Conservation (phyloP, 192 early-diverging fungal genomes). For the Lunasporangiospora selenospora region DNA sequence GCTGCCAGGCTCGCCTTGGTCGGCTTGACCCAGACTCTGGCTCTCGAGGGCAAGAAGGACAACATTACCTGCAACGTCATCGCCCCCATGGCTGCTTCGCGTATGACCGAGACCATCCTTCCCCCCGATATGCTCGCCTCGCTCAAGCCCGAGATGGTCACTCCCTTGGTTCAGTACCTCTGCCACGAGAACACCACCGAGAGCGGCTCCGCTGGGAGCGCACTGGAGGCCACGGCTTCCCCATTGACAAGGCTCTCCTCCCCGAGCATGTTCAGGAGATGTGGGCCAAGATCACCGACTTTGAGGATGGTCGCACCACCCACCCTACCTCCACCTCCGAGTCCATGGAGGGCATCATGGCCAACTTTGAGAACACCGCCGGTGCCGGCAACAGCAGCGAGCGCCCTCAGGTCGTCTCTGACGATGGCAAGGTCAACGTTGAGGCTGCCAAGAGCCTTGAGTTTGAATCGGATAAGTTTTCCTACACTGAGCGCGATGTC, state of each 20-base stretch:
- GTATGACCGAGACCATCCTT: slow-evolving; percentile 97
- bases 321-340: slow-evolving; percentile 82
- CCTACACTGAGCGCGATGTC: slow-evolving; percentile 89
- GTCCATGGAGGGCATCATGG: slow-evolving; percentile 81
- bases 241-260: slow-evolving; percentile 75
- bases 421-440: slow-evolving; percentile 62
- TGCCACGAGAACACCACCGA: slow-evolving; percentile 86
- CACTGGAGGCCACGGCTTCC: slow-evolving; percentile 92
- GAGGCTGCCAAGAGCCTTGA: slow-evolving; percentile 64
- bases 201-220: slow-evolving; percentile 96
- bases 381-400: slow-evolving; percentile 23
- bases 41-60: slow-evolving; percentile 93
- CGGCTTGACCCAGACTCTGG: slow-evolving; percentile 90
- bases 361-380: slow-evolving; percentile 78
- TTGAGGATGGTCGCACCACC: slow-evolving; percentile 95
- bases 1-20: slow-evolving; percentile 94
- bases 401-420: slow-evolving; percentile 45
- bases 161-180: slow-evolving; percentile 93
- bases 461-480: slow-evolving; percentile 64
- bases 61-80: slow-evolving; percentile 95
- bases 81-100: slow-evolving; percentile 95
- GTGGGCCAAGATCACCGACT: slow-evolving; percentile 88
- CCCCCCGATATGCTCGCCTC: slow-evolving; percentile 94
- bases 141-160: slow-evolving; percentile 97
- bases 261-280: slow-evolving; percentile 86